Evolutionary conservation across 2,329 filamentous ascomycete genomes (phyloP).

Genomic region (Talaromyces sp.): DNA sequence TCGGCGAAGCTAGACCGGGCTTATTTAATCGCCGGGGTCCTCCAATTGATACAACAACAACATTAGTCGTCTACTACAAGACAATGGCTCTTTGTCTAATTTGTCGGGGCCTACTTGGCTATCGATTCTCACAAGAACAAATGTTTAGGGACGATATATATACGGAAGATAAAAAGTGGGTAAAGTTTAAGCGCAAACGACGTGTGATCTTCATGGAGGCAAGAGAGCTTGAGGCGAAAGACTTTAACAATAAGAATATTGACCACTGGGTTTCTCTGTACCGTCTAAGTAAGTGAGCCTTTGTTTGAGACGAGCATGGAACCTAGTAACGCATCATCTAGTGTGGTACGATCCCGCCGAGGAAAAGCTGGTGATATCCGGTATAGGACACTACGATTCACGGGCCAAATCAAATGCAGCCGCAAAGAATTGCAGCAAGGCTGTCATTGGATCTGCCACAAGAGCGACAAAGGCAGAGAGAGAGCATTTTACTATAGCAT

Average conservation of each 20-base stretch:
- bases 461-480: too few relatives aligned
- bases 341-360: neutral
- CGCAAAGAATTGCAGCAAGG: neutral
- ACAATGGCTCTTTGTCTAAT: neutral
- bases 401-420: neutral
- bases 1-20: too few relatives aligned
- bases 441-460: neutral
- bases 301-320: neutral
- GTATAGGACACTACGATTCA: neutral
- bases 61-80: too few relatives aligned
- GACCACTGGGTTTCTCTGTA: neutral
- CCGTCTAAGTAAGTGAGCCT: neutral
- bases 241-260: neutral
- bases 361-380: neutral
- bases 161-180: neutral
- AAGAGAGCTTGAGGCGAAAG: neutral
- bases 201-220: neutral
- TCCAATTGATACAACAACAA: too few relatives aligned
- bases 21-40: too few relatives aligned
- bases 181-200: neutral
- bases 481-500: neutral
- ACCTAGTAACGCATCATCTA: neutral
- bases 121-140: neutral
- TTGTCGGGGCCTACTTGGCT: neutral
- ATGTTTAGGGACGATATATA: too few relatives aligned